Evolutionary conservation across 257 asterid genomes (phyloP), one percentile per base, ranked within the genome.

Genomic region (Capsicum pubescens): DNA sequence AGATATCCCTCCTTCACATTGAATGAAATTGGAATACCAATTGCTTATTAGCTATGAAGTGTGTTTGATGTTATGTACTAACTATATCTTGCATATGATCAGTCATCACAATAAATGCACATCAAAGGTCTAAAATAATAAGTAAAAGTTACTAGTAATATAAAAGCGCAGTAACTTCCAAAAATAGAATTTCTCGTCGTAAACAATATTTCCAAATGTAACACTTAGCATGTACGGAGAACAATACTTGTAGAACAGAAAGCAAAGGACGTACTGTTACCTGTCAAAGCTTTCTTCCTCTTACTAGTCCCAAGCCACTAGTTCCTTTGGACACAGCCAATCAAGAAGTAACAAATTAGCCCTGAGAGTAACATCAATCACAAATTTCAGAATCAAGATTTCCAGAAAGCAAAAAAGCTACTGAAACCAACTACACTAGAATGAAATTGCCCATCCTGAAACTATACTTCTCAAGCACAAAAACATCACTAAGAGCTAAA

Each of bases 281-380:
- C 60, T 76, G 63, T 76, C 63, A 76, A 26, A 52, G 46, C 64
- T 52, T 52, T 48, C 63, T 76, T 36, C 48, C 63, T 76, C 81
- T 76, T 76, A 52, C 81, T 76, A 76, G 15, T 54, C 81, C 48
- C 64, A 76, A 52, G 13, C 64, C 61, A 72, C 39, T 67, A 82
- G 68, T 35, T 67, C 61, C 67, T 67, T 17, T 42, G 21, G 46
- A 58, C 35, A 26, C 14, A 11, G 26, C 42, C 9, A 82, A 58
- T 16, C 61, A 54, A 82, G 80, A 10, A 64, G 61, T 46, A 54
- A 9, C 13, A 80, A 21, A 21, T 16, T 66, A 44, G 7, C 35
- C 87, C 87, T 82, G 85, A 74, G 50, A 87, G n/a, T 54, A 61
- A 54, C 44, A 42, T 57, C 80, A 66, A 64, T 66, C 42, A 17